Evolutionary conservation across 768 basidiomycete species (phyloP).

Genomic region (Lactarius indigo): DNA sequence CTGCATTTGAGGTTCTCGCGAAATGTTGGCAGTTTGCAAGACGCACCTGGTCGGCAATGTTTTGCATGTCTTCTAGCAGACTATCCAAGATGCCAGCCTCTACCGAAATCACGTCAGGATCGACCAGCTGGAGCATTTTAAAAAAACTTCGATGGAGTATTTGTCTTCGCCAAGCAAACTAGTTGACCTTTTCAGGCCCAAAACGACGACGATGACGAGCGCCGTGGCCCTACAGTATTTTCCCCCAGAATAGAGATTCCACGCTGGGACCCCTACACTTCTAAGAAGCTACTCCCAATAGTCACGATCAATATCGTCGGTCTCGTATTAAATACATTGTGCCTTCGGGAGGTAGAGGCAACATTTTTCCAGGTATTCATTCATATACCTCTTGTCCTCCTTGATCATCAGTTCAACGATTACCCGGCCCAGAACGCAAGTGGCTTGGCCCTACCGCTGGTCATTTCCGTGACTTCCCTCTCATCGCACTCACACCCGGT

Average conservation of each 20-base stretch:
- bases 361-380: constrained; percentile 69
- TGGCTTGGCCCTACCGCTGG: constrained; percentile 79
- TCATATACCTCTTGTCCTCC: neutral
- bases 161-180: constrained; percentile 98
- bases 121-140: constrained; percentile 83
- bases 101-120: constrained; percentile 54
- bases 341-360: constrained; percentile 73
- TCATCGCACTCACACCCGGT: constrained; percentile 55
- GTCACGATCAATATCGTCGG: constrained; percentile 70
- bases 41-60: constrained; percentile 86
- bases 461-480: constrained; percentile 67
- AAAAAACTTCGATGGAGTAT: constrained; percentile 78
- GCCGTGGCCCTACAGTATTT: constrained; percentile 35
- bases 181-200: constrained; percentile 16
- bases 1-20: constrained; percentile 39
- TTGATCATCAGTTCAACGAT: neutral
- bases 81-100: constrained; percentile 97
- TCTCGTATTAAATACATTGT: constrained; percentile 75
- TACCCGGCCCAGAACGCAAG: constrained; percentile 62
- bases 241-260: constrained; percentile 56
- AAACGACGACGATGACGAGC: neutral
- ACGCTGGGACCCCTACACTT: constrained; percentile 45
- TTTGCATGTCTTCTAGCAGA: constrained; percentile 91
- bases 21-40: neutral
- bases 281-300: constrained; percentile 58